Conservation (phyloP, 805 yeast genomes). For the Debaryomyces castellii region DNA sequence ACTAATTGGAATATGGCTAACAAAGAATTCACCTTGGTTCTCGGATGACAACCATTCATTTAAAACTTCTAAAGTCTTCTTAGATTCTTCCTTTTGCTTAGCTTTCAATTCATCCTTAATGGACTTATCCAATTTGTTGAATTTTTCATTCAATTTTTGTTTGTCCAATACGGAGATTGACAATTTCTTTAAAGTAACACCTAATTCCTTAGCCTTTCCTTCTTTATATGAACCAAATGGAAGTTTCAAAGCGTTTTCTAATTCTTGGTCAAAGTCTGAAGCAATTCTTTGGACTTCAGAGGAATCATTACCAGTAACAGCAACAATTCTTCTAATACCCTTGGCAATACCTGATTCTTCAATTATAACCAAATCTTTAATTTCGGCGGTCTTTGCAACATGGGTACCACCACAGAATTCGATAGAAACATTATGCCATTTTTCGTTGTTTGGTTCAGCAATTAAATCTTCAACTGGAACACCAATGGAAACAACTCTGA, state of each 20-base stretch:
- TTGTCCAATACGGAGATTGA: slow-evolving; percentile 81
- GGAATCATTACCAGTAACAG: slow-evolving; percentile 91
- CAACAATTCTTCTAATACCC: slow-evolving; percentile 97
- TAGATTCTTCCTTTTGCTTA: slow-evolving; percentile 83
- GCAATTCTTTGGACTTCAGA: slow-evolving; percentile 87
- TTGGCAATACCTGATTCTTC: slow-evolving; percentile 99
- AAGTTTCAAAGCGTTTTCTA: slow-evolving; percentile 59
- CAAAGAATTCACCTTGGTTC: slow-evolving; percentile 57
- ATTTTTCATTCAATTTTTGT: slow-evolving; percentile 69
- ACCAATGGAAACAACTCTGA: slow-evolving; percentile 95
- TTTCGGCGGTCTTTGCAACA: slow-evolving; percentile 87
- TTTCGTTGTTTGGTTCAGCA: slow-evolving; percentile 62
- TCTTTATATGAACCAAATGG: slow-evolving; percentile 79
- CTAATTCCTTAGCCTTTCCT: slow-evolving; percentile 74
- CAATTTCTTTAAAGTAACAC: slow-evolving; percentile 80
- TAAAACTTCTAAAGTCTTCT: slow-evolving; percentile 76
- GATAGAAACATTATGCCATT: slow-evolving; percentile 78
- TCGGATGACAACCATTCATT: slow-evolving; percentile 61
- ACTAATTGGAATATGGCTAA: slow-evolving; percentile 64
- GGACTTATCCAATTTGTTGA: slow-evolving; percentile 76
- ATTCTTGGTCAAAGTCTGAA: slow-evolving; percentile 59
- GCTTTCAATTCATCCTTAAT: slow-evolving; percentile 86
- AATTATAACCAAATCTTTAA: slow-evolving; percentile 81
- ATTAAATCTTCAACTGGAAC: slow-evolving; percentile 81
- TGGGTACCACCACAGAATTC: slow-evolving; percentile 99